Percentiles rank a stretch among this genome's conserved stretches.
These are phyloP conservation scores for Xylaria sp. DNA, from an alignment of 2,329 filamentous ascomycete species.

Conservation along the genomic window DNA sequence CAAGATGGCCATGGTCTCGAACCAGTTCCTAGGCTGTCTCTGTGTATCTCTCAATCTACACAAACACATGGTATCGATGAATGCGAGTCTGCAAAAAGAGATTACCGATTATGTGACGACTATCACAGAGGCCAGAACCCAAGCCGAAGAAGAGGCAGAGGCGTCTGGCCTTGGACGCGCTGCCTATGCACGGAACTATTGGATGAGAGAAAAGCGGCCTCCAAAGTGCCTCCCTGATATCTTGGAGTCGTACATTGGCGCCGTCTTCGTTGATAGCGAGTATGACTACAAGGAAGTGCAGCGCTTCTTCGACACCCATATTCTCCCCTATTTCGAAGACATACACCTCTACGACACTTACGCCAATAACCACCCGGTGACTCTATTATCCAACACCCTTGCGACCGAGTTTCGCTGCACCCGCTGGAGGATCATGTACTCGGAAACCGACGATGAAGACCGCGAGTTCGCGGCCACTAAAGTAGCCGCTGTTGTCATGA, in stretches of 20 bases:
- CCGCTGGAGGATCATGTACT: slow-evolving; percentile 63
- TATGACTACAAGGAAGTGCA: slow-evolving; percentile 81
- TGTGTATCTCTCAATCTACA: slow-evolving; percentile 83
- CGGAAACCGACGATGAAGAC: slow-evolving; percentile 58
- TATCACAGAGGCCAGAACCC: slow-evolving; percentile 61
- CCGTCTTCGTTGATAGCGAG: slow-evolving; percentile 87
- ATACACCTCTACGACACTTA: slow-evolving; percentile 90
- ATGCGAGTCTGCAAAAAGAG: slow-evolving; percentile 54
- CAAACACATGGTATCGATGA: slow-evolving; percentile 72
- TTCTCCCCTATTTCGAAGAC: slow-evolving; percentile 82
- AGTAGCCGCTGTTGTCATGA: slow-evolving; percentile 77
- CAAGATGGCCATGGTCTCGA: slow-evolving; percentile 99
- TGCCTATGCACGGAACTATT: slow-evolving; percentile 71
- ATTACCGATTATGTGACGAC: slow-evolving; percentile 67
- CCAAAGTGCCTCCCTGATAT: slow-evolving; percentile 86
- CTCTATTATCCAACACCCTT: slow-evolving; percentile 73
- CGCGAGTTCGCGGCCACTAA: slow-evolving; percentile 56
- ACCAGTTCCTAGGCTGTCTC: slow-evolving; percentile 88
- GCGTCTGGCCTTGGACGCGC: slow-evolving; percentile 49
- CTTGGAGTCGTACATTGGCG: slow-evolving; percentile 88
- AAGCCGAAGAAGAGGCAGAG: slow-evolving; percentile 53
- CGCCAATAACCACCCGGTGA: slow-evolving; percentile 87
- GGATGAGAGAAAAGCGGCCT: slow-evolving; percentile 70
- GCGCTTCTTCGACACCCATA: slow-evolving; percentile 78
- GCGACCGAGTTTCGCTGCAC: slow-evolving; percentile 72